Conservation (phyloP, 2,329 filamentous ascomycete species). For the Talaromyces sp. region DNA sequence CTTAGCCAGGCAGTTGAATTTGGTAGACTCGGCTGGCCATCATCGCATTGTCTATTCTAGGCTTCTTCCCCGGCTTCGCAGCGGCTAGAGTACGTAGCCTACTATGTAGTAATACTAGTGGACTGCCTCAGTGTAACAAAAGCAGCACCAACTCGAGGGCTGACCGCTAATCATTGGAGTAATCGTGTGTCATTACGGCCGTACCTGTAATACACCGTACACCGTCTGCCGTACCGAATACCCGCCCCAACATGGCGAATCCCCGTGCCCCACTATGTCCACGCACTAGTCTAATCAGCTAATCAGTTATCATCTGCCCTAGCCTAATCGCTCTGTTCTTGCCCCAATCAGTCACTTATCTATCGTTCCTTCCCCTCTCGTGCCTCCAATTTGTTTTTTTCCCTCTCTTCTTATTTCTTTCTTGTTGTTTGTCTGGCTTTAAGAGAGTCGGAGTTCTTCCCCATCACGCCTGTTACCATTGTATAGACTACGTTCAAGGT, state of each 20-base stretch:
- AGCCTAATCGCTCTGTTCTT: slow-evolving; percentile 19
- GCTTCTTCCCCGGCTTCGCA: background rate
- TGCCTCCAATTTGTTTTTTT: slow-evolving; percentile 3
- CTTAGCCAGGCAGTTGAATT: background rate
- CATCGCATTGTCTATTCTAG: background rate
- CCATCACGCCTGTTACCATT: background rate
- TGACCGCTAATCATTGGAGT: slow-evolving; percentile 3
- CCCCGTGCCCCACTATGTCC: slow-evolving; percentile 9
- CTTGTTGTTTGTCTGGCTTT: background rate
- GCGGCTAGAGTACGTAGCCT: background rate
- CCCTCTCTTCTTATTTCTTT: background rate
- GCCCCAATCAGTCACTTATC: slow-evolving; percentile 17
- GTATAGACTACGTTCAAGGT: background rate
- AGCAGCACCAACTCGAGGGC: background rate
- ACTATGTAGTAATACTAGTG: background rate
- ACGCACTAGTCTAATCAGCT: slow-evolving; percentile 11
- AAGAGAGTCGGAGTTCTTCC: slow-evolving; percentile 2
- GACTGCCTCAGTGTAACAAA: background rate
- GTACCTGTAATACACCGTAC: background rate
- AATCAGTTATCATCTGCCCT: slow-evolving; percentile 16
- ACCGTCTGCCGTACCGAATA: background rate
- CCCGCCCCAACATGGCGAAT: slow-evolving; percentile 14
- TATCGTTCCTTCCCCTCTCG: slow-evolving; percentile 18
- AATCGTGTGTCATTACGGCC: background rate
- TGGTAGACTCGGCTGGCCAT: background rate